Conservation (phyloP, 495 filamentous ascomycete species). For the Oidiodendron maius region DNA sequence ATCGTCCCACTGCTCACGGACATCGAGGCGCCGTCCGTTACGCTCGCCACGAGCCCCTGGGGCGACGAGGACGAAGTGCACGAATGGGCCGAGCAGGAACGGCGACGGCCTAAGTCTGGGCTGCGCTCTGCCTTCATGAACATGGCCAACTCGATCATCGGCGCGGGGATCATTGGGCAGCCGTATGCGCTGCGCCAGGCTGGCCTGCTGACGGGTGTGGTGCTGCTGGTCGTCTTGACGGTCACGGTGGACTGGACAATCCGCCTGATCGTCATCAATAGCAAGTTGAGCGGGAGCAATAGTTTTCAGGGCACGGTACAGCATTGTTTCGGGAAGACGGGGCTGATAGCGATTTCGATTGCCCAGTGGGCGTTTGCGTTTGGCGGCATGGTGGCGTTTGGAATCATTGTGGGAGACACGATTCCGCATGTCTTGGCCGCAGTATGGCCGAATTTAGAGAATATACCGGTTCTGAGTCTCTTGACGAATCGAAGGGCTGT, state of each 20-base stretch:
- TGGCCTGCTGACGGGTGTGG: slow-evolving; percentile 70
- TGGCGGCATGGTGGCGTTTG: slow-evolving; percentile 97
- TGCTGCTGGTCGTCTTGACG: slow-evolving; percentile 74
- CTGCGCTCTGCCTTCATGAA: slow-evolving; percentile 75
- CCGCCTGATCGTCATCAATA: slow-evolving; percentile 90
- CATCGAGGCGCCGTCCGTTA: slow-evolving; percentile 84
- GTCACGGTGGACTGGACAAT: slow-evolving; percentile 95
- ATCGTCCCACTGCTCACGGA: slow-evolving; percentile 73
- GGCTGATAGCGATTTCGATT: slow-evolving; percentile 81
- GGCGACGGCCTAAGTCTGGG: slow-evolving; percentile 39
- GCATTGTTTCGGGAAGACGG: slow-evolving; percentile 82
- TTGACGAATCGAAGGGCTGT: slow-evolving; percentile 74
- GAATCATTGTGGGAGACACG: slow-evolving; percentile 92
- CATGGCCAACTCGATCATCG: slow-evolving; percentile 98
- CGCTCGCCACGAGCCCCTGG: slow-evolving; percentile 54
- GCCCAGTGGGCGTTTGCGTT: slow-evolving; percentile 99
- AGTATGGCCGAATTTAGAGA: slow-evolving; percentile 67
- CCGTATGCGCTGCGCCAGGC: slow-evolving; percentile 92
- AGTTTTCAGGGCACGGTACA: slow-evolving; percentile 95
- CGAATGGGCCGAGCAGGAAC: slow-evolving; percentile 37
- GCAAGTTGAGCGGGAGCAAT: slow-evolving; percentile 84
- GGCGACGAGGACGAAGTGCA: slow-evolving; percentile 29
- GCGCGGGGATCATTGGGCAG: slow-evolving; percentile 95
- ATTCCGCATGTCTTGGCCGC: slow-evolving; percentile 86
- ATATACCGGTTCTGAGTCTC: slow-evolving; percentile 73